These are phyloP conservation scores for Pouteria glomerata DNA, from an alignment of 148 eudicot species.

Conservation along the genomic window DNA sequence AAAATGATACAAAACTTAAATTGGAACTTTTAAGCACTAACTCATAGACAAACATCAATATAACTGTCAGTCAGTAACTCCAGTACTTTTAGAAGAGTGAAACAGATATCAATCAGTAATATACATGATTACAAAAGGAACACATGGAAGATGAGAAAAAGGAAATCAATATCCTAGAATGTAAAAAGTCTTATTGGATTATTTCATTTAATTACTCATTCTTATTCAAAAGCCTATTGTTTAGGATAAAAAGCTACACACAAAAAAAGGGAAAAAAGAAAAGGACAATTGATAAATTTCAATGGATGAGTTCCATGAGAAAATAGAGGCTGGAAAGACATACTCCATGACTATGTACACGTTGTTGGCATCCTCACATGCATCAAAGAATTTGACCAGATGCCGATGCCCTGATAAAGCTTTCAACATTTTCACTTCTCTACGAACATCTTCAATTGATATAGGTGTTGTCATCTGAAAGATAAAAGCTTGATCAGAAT, in stretches of 20 bases:
- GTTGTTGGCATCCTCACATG: slow-evolving; percentile 66
- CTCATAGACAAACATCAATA: neutral
- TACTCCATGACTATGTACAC: slow-evolving; percentile 78
- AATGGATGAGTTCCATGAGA: neutral
- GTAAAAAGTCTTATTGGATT: neutral
- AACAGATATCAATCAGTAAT: neutral
- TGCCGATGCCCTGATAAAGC: slow-evolving; percentile 63
- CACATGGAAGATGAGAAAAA: neutral
- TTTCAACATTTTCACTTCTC: slow-evolving; percentile 67
- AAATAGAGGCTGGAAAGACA: slow-evolving; percentile 18
- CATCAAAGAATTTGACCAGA: slow-evolving; percentile 63
- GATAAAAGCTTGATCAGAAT: slow-evolving; percentile 16
- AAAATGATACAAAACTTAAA: neutral
- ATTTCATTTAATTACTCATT: neutral
- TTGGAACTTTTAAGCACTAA: neutral
- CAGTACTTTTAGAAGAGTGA: neutral
- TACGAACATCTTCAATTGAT: slow-evolving; percentile 70
- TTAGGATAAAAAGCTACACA: neutral
- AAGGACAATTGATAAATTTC: neutral
- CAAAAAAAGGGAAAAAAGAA: neutral
- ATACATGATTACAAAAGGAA: neutral
- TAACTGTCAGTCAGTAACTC: neutral
- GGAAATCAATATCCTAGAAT: neutral
- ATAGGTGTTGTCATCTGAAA: slow-evolving; percentile 74
- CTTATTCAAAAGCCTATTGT: neutral